These are phyloP conservation scores for Neophaeococcomyces mojaviensis DNA, from an alignment of 2,329 filamentous ascomycete genomes.

Conservation along the genomic window DNA sequence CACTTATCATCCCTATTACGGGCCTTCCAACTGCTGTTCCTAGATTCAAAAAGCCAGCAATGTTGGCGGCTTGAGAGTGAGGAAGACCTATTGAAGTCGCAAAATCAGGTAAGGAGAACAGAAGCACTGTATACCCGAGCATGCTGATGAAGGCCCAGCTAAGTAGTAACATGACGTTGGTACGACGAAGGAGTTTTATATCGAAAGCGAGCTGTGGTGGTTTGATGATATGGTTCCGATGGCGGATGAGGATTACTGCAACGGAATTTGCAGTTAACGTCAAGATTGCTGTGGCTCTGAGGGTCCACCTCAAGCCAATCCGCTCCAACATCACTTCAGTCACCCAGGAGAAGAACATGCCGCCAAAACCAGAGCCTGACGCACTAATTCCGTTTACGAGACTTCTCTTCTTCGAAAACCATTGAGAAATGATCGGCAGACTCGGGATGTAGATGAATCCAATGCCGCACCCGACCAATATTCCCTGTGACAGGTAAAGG, in stretches of 20 bases:
- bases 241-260: slow-evolving; percentile 22
- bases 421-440: slow-evolving; percentile 22
- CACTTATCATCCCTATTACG: slow-evolving; percentile 38
- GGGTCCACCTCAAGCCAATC: slow-evolving; percentile 23
- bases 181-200: slow-evolving; percentile 11
- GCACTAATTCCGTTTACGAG: slow-evolving; percentile 25
- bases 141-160: slow-evolving; percentile 39
- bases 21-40: slow-evolving; percentile 42
- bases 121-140: slow-evolving; percentile 41
- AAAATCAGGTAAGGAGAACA: slow-evolving; percentile 43
- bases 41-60: slow-evolving; percentile 40
- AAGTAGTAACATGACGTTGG: slow-evolving; percentile 20
- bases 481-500: slow-evolving; percentile 24
- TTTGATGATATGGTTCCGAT: slow-evolving; percentile 21
- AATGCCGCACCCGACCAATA: slow-evolving; percentile 23
- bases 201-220: slow-evolving; percentile 22
- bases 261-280: slow-evolving; percentile 18
- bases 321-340: slow-evolving; percentile 22
- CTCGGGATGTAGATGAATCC: slow-evolving; percentile 23
- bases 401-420: slow-evolving; percentile 26
- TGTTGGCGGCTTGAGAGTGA: slow-evolving; percentile 30
- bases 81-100: slow-evolving; percentile 36
- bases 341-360: slow-evolving; percentile 23
- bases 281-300: slow-evolving; percentile 23
- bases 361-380: slow-evolving; percentile 26